Evolutionary conservation across 495 filamentous ascomycete genomes (phyloP), one percentile per base, ranked within the genome.

Genomic region (Copromyces sp.): DNA sequence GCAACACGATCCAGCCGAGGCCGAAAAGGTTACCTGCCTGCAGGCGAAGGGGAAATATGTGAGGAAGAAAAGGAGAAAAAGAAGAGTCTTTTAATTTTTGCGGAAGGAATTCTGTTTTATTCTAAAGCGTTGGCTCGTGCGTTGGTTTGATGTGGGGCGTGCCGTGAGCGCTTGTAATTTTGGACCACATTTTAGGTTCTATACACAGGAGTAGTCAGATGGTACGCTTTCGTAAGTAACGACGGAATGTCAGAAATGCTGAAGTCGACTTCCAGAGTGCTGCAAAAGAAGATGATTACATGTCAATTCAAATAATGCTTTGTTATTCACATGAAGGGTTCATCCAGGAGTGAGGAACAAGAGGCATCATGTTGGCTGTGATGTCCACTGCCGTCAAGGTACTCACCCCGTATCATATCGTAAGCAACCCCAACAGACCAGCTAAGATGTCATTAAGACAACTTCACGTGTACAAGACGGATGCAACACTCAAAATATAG

Each of bases 41-140:
- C 59, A 74, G 76, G 77, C 77, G 81, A 82, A 82, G 82, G 65
- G 74, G 39, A 71, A 74, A 75, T 75, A 82, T 82, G 79, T 81
- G 75, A 72, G 75, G 80, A 78, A 76, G 68, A 74, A 77, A 74
- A 75, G 20, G 45, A 68, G 38, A 71, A 71, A 61, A 72, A 74
- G 70, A 75, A 73, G 42, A 59, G 14, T 29, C 68, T 72, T 68
- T 65, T 61, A 69, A 68, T 53, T 20, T 69, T 61, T 68, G 38
- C 32, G 24, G 61, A 37, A 9, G n/a, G 8, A 7, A 2, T 14
- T 29, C 17, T 37, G 4, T 53, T 72, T 68, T 68, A 45, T 70
- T 74, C 53, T 16, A 35, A 20, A 29, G 70, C 39, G 5, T 7
- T 70, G 68, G 71, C 39, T 72, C 40, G 38, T 73, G 72, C 65